Evolutionary conservation across 768 basidiomycete species (phyloP).

Genomic region (Nevesoporus exiguus): DNA sequence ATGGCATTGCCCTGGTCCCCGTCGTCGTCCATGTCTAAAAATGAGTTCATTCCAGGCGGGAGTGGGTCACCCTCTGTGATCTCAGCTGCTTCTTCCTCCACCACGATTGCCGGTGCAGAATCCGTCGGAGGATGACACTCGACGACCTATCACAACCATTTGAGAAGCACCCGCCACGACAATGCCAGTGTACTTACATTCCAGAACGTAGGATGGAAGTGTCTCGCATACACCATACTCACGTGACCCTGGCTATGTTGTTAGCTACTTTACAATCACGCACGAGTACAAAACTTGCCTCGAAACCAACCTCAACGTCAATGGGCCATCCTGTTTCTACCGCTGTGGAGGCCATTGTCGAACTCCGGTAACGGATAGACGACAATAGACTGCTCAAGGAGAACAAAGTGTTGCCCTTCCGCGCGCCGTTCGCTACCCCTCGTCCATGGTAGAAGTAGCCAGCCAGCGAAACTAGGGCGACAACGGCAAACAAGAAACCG

Average conservation of each 20-base stretch:
- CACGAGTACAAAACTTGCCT: background rate
- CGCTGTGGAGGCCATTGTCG: background rate
- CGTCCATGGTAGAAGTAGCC: slow-evolving; percentile 17
- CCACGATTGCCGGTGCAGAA: slow-evolving; percentile 15
- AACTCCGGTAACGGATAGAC: slow-evolving; percentile 2
- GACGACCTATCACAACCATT: slow-evolving; percentile 3
- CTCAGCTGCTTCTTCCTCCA: slow-evolving; percentile 17
- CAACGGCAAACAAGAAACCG: slow-evolving; percentile 10
- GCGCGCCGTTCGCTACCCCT: background rate
- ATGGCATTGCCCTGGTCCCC: background rate
- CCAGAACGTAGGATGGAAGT: slow-evolving; percentile 23
- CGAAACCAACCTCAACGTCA: slow-evolving; percentile 11
- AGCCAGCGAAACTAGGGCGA: slow-evolving; percentile 11
- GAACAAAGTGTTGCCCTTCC: slow-evolving; percentile 2
- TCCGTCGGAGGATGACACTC: slow-evolving; percentile 15
- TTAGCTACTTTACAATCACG: background rate
- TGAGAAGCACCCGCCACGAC: background rate
- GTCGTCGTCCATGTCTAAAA: slow-evolving; percentile 12
- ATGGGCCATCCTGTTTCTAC: background rate
- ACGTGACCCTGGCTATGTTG: slow-evolving; percentile 8
- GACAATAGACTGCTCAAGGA: slow-evolving; percentile 8
- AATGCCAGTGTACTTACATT: slow-evolving; percentile 4
- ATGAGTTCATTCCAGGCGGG: slow-evolving; percentile 12
- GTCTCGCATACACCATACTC: slow-evolving; percentile 21
- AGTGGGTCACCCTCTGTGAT: slow-evolving; percentile 1